phyloP scores from a whole-genome alignment of 805 yeast genomes.

The Dipodascus geniculatus region DNA sequence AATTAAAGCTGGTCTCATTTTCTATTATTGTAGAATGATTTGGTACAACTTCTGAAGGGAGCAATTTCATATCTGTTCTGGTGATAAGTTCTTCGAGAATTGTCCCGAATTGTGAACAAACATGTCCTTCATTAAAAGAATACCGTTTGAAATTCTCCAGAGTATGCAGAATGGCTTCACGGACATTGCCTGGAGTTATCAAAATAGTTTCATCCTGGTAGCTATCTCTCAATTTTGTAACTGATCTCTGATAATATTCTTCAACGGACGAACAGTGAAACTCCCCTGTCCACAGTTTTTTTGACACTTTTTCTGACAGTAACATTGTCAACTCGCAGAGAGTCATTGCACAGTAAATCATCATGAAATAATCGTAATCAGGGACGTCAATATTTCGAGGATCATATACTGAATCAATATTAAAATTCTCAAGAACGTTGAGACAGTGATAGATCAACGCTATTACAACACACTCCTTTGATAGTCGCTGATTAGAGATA shows the following conservation, averaged over 20 bases:
- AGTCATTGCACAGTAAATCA: conserved; percentile 1
- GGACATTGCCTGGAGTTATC: background rate
- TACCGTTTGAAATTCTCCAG: background rate
- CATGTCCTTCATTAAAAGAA: conserved; percentile 2
- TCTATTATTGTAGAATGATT: background rate
- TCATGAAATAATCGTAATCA: conserved; percentile 1
- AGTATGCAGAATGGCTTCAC: background rate
- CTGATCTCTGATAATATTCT: background rate
- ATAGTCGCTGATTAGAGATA: background rate
- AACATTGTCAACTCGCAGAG: background rate
- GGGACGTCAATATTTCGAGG: conserved; percentile 1
- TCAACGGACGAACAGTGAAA: background rate
- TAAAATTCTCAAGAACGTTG: background rate
- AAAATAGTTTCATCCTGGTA: background rate
- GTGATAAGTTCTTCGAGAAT: background rate
- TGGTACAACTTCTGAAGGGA: background rate
- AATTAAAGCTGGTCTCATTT: background rate
- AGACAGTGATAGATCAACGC: background rate
- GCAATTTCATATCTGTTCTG: background rate
- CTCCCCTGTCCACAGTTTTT: background rate
- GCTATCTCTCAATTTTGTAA: background rate
- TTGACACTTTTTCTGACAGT: background rate
- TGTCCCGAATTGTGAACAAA: background rate
- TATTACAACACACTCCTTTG: conserved; percentile 1
- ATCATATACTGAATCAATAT: background rate